A percentile compares a stretch with the other conserved stretches of the same genome.
phyloP scores from a whole-genome alignment of 805 yeast species.

The Tetrapisispora namnaoensis region DNA sequence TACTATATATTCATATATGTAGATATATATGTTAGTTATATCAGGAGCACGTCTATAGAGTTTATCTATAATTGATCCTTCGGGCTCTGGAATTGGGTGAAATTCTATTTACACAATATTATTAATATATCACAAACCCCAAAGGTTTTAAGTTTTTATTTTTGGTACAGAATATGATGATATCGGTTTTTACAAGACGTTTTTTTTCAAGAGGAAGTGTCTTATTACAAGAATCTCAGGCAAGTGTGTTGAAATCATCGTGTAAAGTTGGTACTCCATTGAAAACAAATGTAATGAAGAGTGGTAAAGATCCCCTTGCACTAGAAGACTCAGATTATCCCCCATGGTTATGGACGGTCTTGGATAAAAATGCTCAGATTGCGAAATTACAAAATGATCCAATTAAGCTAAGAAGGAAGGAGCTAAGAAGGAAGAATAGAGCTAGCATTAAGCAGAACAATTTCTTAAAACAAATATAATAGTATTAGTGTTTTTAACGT shows the following conservation, averaged over 20 bases:
- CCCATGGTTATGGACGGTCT: conserved; percentile 83
- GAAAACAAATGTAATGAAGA: conserved; percentile 63
- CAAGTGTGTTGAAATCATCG: conserved; percentile 31
- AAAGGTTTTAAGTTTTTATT: too few species aligned
- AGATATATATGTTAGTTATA: too few species aligned
- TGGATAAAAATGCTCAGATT: conserved; percentile 53
- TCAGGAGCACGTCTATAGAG: too few species aligned
- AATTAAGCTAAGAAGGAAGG: conserved; percentile 56
- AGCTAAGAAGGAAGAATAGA: conserved; percentile 58
- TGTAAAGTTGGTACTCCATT: conserved; percentile 65
- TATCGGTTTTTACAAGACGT: neutral
- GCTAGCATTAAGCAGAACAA: conserved; percentile 66
- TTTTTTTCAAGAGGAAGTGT: conserved; percentile 2
- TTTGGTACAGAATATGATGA: neutral
- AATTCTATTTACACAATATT: too few species aligned
- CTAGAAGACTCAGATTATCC: conserved; percentile 85
- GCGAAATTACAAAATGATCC: conserved; percentile 46
- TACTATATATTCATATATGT: too few species aligned
- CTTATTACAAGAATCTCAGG: conserved; percentile 4
- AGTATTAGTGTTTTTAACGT: neutral
- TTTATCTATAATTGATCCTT: too few species aligned
- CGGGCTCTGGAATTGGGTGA: too few species aligned
- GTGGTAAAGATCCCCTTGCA: conserved; percentile 84
- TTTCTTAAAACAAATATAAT: conserved; percentile 35
- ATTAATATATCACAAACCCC: too few species aligned